Evolutionary conservation across 345 rosid species (phyloP), one percentile per base, ranked within the genome.

Genomic region (Pistacia vera): DNA sequence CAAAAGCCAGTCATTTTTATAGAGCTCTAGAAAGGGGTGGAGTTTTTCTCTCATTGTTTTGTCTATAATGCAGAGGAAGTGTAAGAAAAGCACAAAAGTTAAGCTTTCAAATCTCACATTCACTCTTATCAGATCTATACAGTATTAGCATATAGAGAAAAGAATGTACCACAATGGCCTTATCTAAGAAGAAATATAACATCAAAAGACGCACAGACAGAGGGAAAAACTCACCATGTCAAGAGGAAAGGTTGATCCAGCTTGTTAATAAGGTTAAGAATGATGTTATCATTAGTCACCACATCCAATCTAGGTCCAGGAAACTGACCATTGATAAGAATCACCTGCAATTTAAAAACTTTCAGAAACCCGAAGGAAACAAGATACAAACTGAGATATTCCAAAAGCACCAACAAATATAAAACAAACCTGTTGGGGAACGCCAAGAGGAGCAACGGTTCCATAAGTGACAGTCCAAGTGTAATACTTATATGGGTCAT

Each of bases 261-360:
- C 83, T 93, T 96, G 83, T 96, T 96, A 71, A 92, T 80, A 85
- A 96, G 94, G 72, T 95, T 93, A 71, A 96, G 94, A 60, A 96
- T 77, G 49, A 96, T 85, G 85, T 96, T 96, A 81, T 96, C 93
- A 77, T 96, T 96, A 35, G 98, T 96, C 77, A 93, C 93, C 74
- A 91, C 96, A 22, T 92, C 98, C 82, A 96, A 95, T 70, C 76
- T 89, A 13, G 99, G 99, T 75, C 99, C 98, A 81, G 99, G 98
- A 75, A 96, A 93, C 78, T 96, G 98, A 64, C 93, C 96, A 84
- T 96, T 96, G 88, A 96, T 92, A 65, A 96, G 97, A 36, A 96
- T 93, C 62, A 91, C 99, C 99, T 96, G 67, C 72, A 69, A 74
- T 41, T 41, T 41, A 61, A 5, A 51, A 70, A 14, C 62, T 52